phyloP scores from a whole-genome alignment of 495 filamentous ascomycete species.

The Tetracladium marchalianum region DNA sequence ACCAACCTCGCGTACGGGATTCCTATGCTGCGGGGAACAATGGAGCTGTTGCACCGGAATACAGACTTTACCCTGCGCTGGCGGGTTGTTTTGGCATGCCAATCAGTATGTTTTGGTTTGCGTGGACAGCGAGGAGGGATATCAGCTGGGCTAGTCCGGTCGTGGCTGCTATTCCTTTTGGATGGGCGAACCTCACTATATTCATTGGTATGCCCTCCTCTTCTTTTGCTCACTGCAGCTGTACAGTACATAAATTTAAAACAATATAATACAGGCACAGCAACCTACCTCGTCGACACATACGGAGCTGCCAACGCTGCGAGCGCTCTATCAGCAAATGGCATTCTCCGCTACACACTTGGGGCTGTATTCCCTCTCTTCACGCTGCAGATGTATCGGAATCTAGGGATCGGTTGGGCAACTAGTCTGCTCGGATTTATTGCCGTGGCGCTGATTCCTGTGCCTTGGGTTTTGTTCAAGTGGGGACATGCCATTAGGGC shows the following conservation, averaged over 20 bases:
- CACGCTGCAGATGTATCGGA: slow-evolving; percentile 46
- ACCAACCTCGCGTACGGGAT: slow-evolving; percentile 22
- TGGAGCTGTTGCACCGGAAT: slow-evolving; percentile 40
- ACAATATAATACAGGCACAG: slow-evolving; percentile 25
- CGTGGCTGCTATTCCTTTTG: slow-evolving; percentile 50
- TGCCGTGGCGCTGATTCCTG: slow-evolving; percentile 44
- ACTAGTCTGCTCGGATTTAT: slow-evolving; percentile 50
- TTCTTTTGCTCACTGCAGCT: not conserved
- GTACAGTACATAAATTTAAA: slow-evolving; percentile 2
- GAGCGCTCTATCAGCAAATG: slow-evolving; percentile 52
- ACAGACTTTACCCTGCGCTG: slow-evolving; percentile 49
- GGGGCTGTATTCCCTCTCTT: slow-evolving; percentile 60
- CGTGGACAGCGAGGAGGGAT: slow-evolving; percentile 32
- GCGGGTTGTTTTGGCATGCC: slow-evolving; percentile 48
- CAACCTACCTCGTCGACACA: slow-evolving; percentile 46
- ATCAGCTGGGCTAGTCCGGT: slow-evolving; percentile 35
- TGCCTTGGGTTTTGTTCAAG: slow-evolving; percentile 44
- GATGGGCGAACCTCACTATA: slow-evolving; percentile 53
- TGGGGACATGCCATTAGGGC: slow-evolving; percentile 38
- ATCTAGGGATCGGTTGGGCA: slow-evolving; percentile 50
- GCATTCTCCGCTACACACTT: slow-evolving; percentile 50
- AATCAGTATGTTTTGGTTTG: slow-evolving; percentile 32
- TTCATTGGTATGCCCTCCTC: slow-evolving; percentile 28
- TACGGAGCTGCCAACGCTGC: slow-evolving; percentile 50
- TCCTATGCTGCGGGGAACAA: slow-evolving; percentile 17